Percentiles rank a stretch among this genome's conserved stretches.
Conservation (phyloP, 768 basidiomycete genomes). For the Boletus rex-veris region DNA sequence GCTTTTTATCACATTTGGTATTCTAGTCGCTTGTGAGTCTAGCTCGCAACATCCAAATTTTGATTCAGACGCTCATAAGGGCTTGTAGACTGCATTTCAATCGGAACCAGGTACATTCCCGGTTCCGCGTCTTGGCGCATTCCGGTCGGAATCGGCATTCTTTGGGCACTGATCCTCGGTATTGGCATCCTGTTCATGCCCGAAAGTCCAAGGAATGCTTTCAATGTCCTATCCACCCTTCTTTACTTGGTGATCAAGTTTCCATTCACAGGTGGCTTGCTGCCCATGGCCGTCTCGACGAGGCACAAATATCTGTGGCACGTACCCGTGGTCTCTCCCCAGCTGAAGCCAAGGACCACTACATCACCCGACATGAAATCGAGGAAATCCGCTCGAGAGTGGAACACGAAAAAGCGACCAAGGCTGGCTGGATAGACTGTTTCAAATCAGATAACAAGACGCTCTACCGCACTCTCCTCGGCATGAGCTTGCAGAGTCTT, state of each 20-base stretch:
- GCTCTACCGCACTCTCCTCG: slow-evolving; percentile 46
- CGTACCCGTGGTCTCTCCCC: slow-evolving; percentile 45
- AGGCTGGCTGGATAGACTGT: slow-evolving; percentile 60
- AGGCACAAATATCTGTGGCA: slow-evolving; percentile 28
- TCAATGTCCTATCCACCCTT: neutral
- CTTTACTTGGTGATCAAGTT: too few relatives aligned
- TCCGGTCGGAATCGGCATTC: too few relatives aligned
- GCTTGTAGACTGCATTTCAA: too few relatives aligned
- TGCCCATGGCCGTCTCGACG: too few relatives aligned
- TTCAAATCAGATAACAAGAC: too few relatives aligned
- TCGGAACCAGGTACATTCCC: too few relatives aligned
- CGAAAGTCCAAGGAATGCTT: slow-evolving; percentile 50
- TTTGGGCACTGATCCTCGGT: slow-evolving; percentile 32
- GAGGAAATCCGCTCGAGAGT: slow-evolving; percentile 54
- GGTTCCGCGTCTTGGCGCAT: too few relatives aligned
- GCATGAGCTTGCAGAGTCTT: slow-evolving; percentile 63
- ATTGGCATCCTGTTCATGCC: slow-evolving; percentile 11
- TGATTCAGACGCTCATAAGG: too few relatives aligned
- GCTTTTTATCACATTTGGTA: slow-evolving; percentile 56
- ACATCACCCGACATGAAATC: slow-evolving; percentile 42
- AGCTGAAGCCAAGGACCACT: too few relatives aligned
- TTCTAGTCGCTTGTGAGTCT: too few relatives aligned
- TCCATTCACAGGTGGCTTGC: too few relatives aligned
- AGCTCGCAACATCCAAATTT: too few relatives aligned
- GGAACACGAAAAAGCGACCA: slow-evolving; percentile 24